Conservation (phyloP, 179 eudicot genomes). For the Silene vulgaris region DNA sequence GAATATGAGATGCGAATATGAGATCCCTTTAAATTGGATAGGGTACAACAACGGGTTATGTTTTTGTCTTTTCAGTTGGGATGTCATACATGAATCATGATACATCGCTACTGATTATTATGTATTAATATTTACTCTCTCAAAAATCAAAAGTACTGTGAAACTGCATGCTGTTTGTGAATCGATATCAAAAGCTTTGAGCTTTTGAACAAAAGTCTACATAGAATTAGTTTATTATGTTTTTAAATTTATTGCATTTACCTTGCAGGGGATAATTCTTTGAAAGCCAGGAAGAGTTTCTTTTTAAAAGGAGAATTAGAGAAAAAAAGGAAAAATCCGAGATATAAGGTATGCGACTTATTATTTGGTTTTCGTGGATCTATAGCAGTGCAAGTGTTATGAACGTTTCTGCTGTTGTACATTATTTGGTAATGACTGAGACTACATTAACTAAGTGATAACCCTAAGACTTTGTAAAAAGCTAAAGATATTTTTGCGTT, state of each 20-base stretch:
- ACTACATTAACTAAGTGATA: neutral
- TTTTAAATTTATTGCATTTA: neutral
- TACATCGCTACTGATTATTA: neutral
- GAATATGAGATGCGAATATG: neutral
- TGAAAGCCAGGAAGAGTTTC: slow-evolving; percentile 53
- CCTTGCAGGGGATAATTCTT: slow-evolving; percentile 43
- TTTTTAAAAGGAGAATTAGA: slow-evolving; percentile 54
- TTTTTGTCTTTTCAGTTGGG: slow-evolving; percentile 8
- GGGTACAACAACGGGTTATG: neutral
- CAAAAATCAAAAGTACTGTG: neutral
- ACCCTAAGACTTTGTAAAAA: neutral
- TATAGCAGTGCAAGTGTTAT: neutral
- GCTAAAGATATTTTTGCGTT: neutral
- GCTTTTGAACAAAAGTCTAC: neutral
- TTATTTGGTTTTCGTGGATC: neutral
- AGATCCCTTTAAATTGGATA: neutral
- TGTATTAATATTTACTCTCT: neutral
- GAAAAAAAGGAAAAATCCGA: slow-evolving; percentile 44
- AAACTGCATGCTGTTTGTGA: neutral
- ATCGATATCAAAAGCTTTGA: neutral
- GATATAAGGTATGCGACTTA: slow-evolving; percentile 56
- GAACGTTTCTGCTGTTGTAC: neutral
- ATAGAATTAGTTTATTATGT: slow-evolving; percentile 16
- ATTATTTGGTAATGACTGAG: slow-evolving; percentile 2
- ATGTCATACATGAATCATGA: neutral